Percentiles rank a stretch among this genome's conserved stretches.
These are phyloP conservation scores for Boletellus deceptivus DNA, from an alignment of 1,284 basidiomycete genomes.

Conservation along the genomic window DNA sequence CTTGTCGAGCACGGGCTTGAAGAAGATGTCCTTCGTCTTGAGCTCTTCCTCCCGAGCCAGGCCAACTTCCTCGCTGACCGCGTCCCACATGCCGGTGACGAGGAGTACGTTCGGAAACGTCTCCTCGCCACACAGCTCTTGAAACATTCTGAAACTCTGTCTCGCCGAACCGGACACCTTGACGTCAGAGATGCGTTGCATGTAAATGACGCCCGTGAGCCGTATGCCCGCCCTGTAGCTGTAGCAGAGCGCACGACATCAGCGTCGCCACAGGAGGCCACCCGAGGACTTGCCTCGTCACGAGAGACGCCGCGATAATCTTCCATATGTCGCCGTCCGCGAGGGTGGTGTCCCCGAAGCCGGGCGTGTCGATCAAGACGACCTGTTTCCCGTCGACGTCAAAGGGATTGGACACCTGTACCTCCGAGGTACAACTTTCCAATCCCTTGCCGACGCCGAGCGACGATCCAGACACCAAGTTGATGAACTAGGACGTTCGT, in stretches of 20 bases:
- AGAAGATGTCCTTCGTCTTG: slow-evolving; percentile 38
- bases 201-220: slow-evolving; percentile 46
- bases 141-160: slow-evolving; percentile 49
- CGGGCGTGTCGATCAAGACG: slow-evolving; percentile 37
- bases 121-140: slow-evolving; percentile 48
- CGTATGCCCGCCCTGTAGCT: slow-evolving; percentile 38
- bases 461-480: slow-evolving; percentile 31
- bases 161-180: slow-evolving; percentile 48
- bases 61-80: slow-evolving; percentile 32
- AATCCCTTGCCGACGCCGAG: slow-evolving; percentile 32
- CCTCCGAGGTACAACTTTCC: slow-evolving; percentile 36
- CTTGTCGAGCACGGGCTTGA: slow-evolving; percentile 37
- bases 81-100: slow-evolving; percentile 50
- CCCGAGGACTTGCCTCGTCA: slow-evolving; percentile 21
- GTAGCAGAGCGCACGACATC: not conserved
- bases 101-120: slow-evolving; percentile 46
- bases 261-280: not conserved
- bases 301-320: slow-evolving; percentile 34
- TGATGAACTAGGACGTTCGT: slow-evolving; percentile 33
- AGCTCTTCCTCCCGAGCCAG: slow-evolving; percentile 34
- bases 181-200: slow-evolving; percentile 53
- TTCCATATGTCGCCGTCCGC: slow-evolving; percentile 37
- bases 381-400: slow-evolving; percentile 25
- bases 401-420: slow-evolving; percentile 30
- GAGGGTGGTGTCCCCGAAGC: slow-evolving; percentile 38